Evolutionary conservation across 768 basidiomycete genomes (phyloP), one percentile per base, ranked within the genome.

Genomic region (Termitomyces bulborhizus): DNA sequence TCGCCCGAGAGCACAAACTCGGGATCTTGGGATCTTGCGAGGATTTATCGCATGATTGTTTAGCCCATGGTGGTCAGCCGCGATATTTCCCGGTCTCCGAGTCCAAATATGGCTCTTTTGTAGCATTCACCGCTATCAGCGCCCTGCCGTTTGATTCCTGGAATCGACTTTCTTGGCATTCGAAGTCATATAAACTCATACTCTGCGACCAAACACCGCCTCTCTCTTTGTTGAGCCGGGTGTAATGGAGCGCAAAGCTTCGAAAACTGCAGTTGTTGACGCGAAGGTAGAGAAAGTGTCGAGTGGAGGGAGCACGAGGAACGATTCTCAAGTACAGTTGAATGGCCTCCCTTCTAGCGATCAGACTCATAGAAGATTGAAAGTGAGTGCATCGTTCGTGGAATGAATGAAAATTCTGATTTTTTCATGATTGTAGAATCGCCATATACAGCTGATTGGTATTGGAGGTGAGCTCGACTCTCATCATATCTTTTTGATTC

Each of bases 371-470:
- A 66, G 76, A 36, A 71, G 66, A 18, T 60, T 77, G 49, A 75
- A 76, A 65, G 75, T 74, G 36, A 31, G 46, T 29, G 59, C 57
- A 37, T 13, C 21, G 24, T 31, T 26, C 9, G 15, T 39, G 43
- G 12, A 1, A n/a, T n/a, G n/a, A n/a, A n/a, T 39, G 21, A 34
- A 45, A 27, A 43, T 40, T 16, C 37, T 54, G 11, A 46, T 46
- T 45, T 6, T 21, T 9, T 21, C 7, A 34, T 27, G 21, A 18
- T 36, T 32, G 29, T 40, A 80, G 78, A 73, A 72, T 53, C 72
- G 79, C 6, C 79, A 81, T 60, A 76, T 81, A 45, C 78, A 79
- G 55, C 65, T 81, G 4, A 80, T 80, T 62, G 78, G 76, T 2
- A 77, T 79, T 44, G 77, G 77, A 64, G 78, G 78, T 76, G 58